Evolutionary conservation across 306 rosid genomes (phyloP), one percentile per base, ranked within the genome.

Genomic region (Begonia loranthoides): DNA sequence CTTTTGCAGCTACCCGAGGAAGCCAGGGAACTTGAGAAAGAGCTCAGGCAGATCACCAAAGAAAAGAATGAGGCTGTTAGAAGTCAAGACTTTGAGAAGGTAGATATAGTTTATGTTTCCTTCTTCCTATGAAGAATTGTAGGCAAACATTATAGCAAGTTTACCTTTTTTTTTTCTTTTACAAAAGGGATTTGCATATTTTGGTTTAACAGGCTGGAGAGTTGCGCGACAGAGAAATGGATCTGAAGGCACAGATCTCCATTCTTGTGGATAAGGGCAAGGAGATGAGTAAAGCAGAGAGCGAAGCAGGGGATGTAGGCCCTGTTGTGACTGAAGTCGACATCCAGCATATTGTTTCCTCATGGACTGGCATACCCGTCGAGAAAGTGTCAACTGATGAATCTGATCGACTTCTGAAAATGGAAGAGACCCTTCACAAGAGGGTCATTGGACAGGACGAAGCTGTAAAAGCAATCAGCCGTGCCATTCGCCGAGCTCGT

Each of bases 361-460:
- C 96, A 7, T 88, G 96, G 96, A 88, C 96, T 41, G 96, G 96
- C 49, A 88, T 88, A 62, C 96, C 96, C 15, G 96, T 88, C 13
- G 96, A 88, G 62, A 88, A 88, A 67, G 96, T 88, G 34, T 88
- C 96, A 6, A 68, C 87, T 1, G 96, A 88, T 39, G 96, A 88
- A 73, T 88, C 96, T 12, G 95, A 79, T 49, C 96, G 96, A 52
- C 95, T 88, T 15, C 96, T 88, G 61, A 88, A 88, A 79, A 88
- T 88, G 96, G 96, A 88, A 79, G 96, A 84, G 47, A 79, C 96
- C 41, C 80, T 88, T 56, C 96, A 88, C 56, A 81, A 55, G 66
- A 77, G 96, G 54, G 76, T 88, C 60, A 56, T 88, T 58, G 96
- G 96, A 59, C 96, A 88, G 60, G 88, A 88, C 67, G 96, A 88